phyloP scores from a whole-genome alignment of 305 asterid species.

The Solanum hybrid region DNA sequence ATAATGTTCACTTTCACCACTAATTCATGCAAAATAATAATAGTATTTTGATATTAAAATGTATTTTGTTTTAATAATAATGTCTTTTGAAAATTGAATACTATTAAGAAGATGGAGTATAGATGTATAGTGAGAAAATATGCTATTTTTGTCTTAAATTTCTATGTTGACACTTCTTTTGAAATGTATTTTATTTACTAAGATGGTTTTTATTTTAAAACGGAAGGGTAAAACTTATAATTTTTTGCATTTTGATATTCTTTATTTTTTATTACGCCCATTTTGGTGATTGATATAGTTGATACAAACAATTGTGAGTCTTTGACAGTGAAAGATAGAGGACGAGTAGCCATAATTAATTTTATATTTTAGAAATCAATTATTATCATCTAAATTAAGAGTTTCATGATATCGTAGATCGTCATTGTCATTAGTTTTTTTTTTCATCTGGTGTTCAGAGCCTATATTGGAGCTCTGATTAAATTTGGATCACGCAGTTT shows the following conservation, averaged over 20 bases:
- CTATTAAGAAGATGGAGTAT: neutral
- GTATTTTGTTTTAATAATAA: no score
- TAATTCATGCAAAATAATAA: no score
- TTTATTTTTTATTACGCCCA: neutral
- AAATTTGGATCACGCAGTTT: no score
- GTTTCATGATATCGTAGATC: neutral
- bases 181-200: neutral
- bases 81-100: neutral
- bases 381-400: neutral
- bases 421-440: neutral
- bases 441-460: accelerated
- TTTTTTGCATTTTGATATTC: neutral
- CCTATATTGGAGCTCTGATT: no score
- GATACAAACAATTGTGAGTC: neutral
- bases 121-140: neutral
- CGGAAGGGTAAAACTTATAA: neutral
- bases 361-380: neutral
- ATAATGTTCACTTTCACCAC: neutral
- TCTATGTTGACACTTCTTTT: neutral
- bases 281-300: neutral
- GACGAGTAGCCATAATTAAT: neutral
- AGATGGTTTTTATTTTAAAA: no score
- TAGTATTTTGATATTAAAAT: neutral
- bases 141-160: neutral
- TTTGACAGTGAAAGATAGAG: neutral